phyloP scores from a whole-genome alignment of 1,139 yeast species.

The Lizanozyma gosingica region DNA sequence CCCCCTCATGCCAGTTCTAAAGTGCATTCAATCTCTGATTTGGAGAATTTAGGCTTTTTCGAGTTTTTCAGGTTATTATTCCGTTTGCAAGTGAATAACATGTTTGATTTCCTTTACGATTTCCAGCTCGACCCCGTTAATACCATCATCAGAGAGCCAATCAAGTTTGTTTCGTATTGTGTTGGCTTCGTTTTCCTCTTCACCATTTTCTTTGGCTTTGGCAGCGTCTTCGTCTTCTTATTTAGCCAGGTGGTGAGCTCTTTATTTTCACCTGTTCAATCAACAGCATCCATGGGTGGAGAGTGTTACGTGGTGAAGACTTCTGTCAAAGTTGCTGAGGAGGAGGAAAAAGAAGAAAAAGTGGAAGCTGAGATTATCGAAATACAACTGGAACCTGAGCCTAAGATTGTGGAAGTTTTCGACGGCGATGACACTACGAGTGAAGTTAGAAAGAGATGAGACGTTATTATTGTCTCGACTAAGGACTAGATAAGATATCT shows the following conservation, averaged over 20 bases:
- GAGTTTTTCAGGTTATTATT: slow-evolving; percentile 15
- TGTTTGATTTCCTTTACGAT: slow-evolving; percentile 24
- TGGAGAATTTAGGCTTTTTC: slow-evolving; percentile 10
- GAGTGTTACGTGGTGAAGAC: too few relatives aligned
- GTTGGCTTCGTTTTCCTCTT: slow-evolving; percentile 28
- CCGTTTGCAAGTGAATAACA: slow-evolving; percentile 16
- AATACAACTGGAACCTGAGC: slow-evolving; percentile 3
- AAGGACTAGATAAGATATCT: too few relatives aligned
- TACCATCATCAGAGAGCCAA: slow-evolving; percentile 35
- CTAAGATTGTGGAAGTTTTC: slow-evolving; percentile 11
- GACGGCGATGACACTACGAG: slow-evolving; percentile 4
- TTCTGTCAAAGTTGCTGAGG: slow-evolving; percentile 10
- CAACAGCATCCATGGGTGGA: too few relatives aligned
- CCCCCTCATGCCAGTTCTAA: slow-evolving; percentile 31
- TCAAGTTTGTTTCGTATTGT: slow-evolving; percentile 40
- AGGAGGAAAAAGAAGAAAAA: slow-evolving; percentile 1
- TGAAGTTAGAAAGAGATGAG: neutral
- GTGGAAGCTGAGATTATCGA: slow-evolving; percentile 3
- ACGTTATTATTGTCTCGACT: too few relatives aligned
- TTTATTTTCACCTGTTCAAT: neutral
- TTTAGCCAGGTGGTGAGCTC: neutral
- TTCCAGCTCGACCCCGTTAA: slow-evolving; percentile 34
- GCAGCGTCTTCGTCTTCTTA: slow-evolving; percentile 24
- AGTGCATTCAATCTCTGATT: slow-evolving; percentile 7
- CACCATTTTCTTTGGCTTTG: slow-evolving; percentile 32